Evolutionary conservation across 306 rosid species (phyloP).

Genomic region (Amphicarpaea edgeworthii): DNA sequence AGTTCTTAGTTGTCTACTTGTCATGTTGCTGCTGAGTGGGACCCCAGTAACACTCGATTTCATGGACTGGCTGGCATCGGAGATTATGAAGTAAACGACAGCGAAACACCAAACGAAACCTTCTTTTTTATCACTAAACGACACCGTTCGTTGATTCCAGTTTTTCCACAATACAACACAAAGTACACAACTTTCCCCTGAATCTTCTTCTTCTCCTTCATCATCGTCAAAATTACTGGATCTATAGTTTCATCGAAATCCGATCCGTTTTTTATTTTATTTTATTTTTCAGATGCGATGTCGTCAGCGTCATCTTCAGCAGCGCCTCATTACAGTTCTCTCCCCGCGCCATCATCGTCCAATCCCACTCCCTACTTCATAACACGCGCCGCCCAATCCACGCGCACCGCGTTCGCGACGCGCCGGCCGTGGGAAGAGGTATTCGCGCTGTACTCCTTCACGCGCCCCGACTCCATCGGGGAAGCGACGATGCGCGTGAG

Average conservation of each 20-base stretch:
- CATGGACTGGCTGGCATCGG: slow-evolving; percentile 44
- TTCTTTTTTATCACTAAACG: slow-evolving; percentile 18
- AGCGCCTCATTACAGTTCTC: slow-evolving; percentile 43
- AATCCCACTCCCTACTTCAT: slow-evolving; percentile 27
- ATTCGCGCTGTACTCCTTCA: slow-evolving; percentile 62
- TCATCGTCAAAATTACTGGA: background rate
- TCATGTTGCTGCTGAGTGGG: slow-evolving; percentile 1
- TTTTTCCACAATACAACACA: too few relatives aligned
- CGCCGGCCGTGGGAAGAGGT: slow-evolving; percentile 83
- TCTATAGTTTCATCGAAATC: background rate
- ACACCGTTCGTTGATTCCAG: slow-evolving; percentile 26
- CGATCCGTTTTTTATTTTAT: too few relatives aligned
- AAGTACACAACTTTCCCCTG: slow-evolving; percentile 24
- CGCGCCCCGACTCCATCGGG: slow-evolving; percentile 58
- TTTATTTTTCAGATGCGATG: too few relatives aligned
- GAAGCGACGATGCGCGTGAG: slow-evolving; percentile 60
- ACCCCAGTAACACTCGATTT: background rate
- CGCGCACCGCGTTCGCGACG: slow-evolving; percentile 44
- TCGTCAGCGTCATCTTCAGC: slow-evolving; percentile 61
- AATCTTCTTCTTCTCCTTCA: slow-evolving; percentile 2
- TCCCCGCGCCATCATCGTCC: slow-evolving; percentile 46
- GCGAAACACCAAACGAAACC: background rate
- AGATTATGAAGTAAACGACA: slow-evolving; percentile 42
- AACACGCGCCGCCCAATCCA: slow-evolving; percentile 37
- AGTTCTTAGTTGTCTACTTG: slow-evolving; percentile 3